Evolutionary conservation across 306 rosid species (phyloP), one percentile per base, ranked within the genome.

Genomic region (Cicer yamashitae): DNA sequence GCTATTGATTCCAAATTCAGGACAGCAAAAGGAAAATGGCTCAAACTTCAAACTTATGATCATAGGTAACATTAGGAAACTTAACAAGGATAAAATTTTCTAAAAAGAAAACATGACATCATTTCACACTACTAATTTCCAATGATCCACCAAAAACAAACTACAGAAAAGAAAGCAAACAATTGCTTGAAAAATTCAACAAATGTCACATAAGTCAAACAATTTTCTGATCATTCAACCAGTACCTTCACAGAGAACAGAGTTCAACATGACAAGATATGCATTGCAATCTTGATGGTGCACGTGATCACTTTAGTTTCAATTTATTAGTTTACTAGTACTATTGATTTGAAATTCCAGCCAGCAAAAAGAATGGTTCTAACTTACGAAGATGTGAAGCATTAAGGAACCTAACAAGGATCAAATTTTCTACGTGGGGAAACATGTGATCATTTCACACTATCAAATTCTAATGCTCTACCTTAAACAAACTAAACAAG

Each of bases 91-190:
- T 15, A 68, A 37, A 52, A 17, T 38, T 67, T 38, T 34, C 51
- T 51, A 61, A 22, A 60, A 7, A 44, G 4, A 11, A 70, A 51
- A 41, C 20, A 65, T 25, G 43, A 71, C 50, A 63, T 46, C 5
- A 74, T 62, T 73, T 75, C 47, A 77, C 75, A 77, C 50, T 67
- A 22, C 47, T 37, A 73, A 58, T 2, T 59, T 48, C 58, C 17
- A 44, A 57, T 69, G 45, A 17, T 46, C 44, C 7, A 5, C 46
- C 22, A 57, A 4, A 15, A 56, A 9, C 18, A 17, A 30, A 53
- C 25, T 8, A 4, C 37, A 30, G 5, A 30, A n/a, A 53, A 53
- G 39, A 10, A 51, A 69, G 52, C 70, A 61, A 51, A 22, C 53
- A 48, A 37, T 51, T 40, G 11, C 69, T 41, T 22, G 67, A 76